Conservation (phyloP, 139 green algal genomes). For the Bryopsis sp. region DNA sequence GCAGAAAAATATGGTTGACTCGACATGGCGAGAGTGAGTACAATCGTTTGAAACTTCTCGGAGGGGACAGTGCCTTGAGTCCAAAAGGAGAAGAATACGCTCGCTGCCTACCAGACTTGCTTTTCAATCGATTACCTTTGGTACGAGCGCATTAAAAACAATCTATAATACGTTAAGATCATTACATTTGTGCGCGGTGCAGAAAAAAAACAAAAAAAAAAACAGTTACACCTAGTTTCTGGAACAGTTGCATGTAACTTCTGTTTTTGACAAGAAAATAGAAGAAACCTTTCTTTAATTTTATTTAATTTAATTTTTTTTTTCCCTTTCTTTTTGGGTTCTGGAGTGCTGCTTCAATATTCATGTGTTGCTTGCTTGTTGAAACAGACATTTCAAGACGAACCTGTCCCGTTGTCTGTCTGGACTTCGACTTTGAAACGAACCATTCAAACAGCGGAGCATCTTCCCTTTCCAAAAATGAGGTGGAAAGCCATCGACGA, state of each 20-base stretch:
- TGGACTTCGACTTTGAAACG: constrained; percentile 90
- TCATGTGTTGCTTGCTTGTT: constrained; percentile 10
- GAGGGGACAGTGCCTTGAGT: constrained; percentile 63
- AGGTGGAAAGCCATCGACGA: constrained; percentile 86
- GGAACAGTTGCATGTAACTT: background rate
- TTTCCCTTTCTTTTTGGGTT: too few relatives aligned
- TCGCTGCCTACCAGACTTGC: constrained; percentile 49
- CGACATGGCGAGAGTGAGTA: constrained; percentile 78
- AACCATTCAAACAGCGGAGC: constrained; percentile 81
- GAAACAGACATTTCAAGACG: constrained; percentile 31
- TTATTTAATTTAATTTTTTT: too few relatives aligned
- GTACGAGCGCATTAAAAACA: background rate
- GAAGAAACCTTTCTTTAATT: too few relatives aligned
- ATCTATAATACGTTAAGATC: constrained; percentile 13
- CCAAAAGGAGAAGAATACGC: constrained; percentile 65
- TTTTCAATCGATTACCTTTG: constrained; percentile 23
- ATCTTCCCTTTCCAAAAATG: constrained; percentile 78
- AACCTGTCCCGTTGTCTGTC: constrained; percentile 58
- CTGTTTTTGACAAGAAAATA: too few relatives aligned
- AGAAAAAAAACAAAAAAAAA: too few relatives aligned
- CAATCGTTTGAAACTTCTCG: constrained; percentile 68
- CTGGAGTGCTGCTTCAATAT: background rate
- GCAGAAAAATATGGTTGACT: constrained; percentile 75
- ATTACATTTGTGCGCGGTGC: constrained; percentile 16
- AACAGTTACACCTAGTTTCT: background rate